Conservation (phyloP, 768 basidiomycete genomes). For the Megacollybia marginata region DNA sequence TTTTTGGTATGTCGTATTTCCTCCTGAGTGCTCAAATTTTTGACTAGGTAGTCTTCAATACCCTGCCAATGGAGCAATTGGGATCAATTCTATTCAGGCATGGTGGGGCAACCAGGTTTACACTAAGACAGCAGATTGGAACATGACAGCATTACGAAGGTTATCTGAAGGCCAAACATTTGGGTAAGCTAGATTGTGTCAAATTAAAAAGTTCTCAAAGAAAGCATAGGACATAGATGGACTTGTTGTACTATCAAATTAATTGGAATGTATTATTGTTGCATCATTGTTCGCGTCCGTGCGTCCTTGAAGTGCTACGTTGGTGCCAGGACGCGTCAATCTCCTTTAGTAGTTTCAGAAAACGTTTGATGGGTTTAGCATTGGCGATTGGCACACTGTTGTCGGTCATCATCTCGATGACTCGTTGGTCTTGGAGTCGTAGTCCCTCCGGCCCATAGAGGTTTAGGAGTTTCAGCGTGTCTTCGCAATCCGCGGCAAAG, state of each 20-base stretch:
- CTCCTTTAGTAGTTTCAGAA: constrained; percentile 40
- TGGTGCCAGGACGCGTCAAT: constrained; percentile 24
- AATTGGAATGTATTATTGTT: constrained; percentile 9
- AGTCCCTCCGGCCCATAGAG: constrained; percentile 52
- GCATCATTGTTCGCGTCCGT: too few species aligned
- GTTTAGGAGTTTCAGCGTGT: constrained; percentile 40
- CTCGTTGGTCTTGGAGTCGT: constrained; percentile 38
- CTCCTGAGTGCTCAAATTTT: background rate
- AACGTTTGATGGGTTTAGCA: constrained; percentile 39
- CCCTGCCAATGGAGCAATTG: constrained; percentile 33
- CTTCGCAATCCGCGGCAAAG: constrained; percentile 42
- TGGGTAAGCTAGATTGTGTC: constrained; percentile 17
- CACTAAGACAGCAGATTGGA: constrained; percentile 28
- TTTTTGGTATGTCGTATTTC: constrained; percentile 44
- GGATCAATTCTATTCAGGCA: constrained; percentile 23
- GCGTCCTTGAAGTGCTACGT: too few species aligned
- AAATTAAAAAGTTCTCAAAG: background rate
- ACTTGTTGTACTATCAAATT: background rate
- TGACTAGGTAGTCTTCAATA: constrained; percentile 32
- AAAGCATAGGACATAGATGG: background rate
- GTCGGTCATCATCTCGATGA: constrained; percentile 46
- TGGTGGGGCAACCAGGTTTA: constrained; percentile 39
- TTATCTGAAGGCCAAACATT: constrained; percentile 23
- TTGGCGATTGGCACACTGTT: constrained; percentile 29
- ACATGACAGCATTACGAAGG: constrained; percentile 17